phyloP scores from a whole-genome alignment of 164 flowering plant species.

The Buxus sempervirens region DNA sequence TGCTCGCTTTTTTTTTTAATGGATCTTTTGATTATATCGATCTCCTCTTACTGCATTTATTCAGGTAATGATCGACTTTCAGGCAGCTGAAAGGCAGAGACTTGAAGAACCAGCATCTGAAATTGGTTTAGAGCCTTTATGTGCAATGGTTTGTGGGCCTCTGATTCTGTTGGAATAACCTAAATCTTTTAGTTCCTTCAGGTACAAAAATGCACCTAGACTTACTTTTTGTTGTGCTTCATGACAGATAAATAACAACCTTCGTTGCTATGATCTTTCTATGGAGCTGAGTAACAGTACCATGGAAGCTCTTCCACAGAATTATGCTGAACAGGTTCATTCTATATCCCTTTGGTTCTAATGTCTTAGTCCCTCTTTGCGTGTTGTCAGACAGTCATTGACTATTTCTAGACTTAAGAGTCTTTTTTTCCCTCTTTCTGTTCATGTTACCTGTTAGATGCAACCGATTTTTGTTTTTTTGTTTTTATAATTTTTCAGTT shows the following conservation, averaged over 20 bases:
- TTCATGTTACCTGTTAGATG: not conserved
- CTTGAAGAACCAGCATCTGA: constrained; percentile 97
- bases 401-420: not conserved
- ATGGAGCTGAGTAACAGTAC: constrained; percentile 91
- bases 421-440: not conserved
- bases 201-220: not conserved
- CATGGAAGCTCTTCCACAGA: constrained; percentile 86
- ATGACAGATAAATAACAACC: constrained; percentile 85
- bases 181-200: not conserved
- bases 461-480: not conserved
- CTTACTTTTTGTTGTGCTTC: constrained; percentile 5
- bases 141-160: constrained; percentile 78
- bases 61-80: constrained; percentile 97
- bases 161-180: constrained; percentile 1
- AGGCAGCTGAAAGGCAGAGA: constrained; percentile 89
- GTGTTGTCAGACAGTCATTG: not conserved
- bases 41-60: constrained; percentile 6
- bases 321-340: constrained; percentile 87
- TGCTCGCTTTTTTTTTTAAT: too few relatives aligned
- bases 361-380: not conserved
- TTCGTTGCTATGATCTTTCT: constrained; percentile 96
- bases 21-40: not conserved
- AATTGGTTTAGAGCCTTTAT: constrained; percentile 86
- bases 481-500: not conserved
- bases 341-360: not conserved